Conservation (phyloP, 805 yeast genomes). For the Saturnispora quitensis region DNA sequence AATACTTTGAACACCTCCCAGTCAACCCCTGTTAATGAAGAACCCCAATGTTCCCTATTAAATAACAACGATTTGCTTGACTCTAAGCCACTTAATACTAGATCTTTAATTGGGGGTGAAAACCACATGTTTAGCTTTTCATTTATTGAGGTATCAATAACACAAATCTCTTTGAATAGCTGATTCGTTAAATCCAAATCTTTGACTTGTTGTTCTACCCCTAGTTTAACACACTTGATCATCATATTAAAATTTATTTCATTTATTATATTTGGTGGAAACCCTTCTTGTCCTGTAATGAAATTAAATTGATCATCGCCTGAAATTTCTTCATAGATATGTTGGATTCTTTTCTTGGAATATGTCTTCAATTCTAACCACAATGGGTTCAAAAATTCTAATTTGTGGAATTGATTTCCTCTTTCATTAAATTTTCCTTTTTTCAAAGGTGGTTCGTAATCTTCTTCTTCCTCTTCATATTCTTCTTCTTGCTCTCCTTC, state of each 20-base stretch:
- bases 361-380: conserved; percentile 13
- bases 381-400: conserved; percentile 19
- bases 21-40: conserved; percentile 12
- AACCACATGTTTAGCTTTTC: conserved; percentile 26
- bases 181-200: conserved; percentile 21
- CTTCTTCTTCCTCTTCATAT: background rate
- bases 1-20: conserved; percentile 27
- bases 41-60: conserved; percentile 20
- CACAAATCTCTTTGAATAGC: conserved; percentile 35
- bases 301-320: conserved; percentile 21
- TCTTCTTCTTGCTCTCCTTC: background rate
- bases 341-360: conserved; percentile 11
- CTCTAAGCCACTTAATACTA: conserved; percentile 32
- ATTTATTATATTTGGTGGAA: conserved; percentile 6
- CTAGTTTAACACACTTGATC: conserved; percentile 13
- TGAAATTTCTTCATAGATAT: conserved; percentile 16
- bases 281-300: conserved; percentile 10
- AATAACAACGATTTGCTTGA: conserved; percentile 29
- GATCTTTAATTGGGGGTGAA: conserved; percentile 36
- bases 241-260: conserved; percentile 9
- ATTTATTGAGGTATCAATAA: conserved; percentile 25
- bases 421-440: background rate
- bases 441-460: background rate
- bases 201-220: conserved; percentile 14
- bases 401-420: background rate